These are phyloP conservation scores for Colletotrichum higginsianum DNA, from an alignment of 2,329 filamentous ascomycete species.

Conservation along the genomic window DNA sequence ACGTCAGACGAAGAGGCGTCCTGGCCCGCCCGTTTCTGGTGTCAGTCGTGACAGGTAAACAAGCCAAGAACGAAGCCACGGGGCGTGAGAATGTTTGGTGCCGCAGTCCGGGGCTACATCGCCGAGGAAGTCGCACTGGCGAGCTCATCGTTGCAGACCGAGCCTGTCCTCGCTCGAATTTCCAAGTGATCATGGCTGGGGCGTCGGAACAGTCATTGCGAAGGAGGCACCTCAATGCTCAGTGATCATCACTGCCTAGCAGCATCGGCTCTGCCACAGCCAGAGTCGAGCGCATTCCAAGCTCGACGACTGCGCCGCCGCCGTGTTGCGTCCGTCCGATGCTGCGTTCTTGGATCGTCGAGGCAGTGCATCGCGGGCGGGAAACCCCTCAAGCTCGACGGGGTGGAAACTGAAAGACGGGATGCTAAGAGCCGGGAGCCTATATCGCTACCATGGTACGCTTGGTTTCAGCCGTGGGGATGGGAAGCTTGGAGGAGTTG, in stretches of 20 bases:
- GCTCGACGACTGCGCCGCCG: slow-evolving; percentile 26
- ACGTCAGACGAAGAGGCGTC: slow-evolving; percentile 19
- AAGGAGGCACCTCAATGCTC: slow-evolving; percentile 13
- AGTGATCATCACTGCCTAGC: not conserved
- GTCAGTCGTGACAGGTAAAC: slow-evolving; percentile 24
- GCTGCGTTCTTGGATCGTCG: slow-evolving; percentile 26
- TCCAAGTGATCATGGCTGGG: slow-evolving; percentile 4
- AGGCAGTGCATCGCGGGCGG: slow-evolving; percentile 34
- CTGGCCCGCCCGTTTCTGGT: slow-evolving; percentile 14
- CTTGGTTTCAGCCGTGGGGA: slow-evolving; percentile 40
- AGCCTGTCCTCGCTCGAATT: slow-evolving; percentile 6
- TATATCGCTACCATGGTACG: slow-evolving; percentile 37
- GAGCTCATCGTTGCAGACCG: slow-evolving; percentile 7
- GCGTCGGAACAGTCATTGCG: slow-evolving; percentile 5
- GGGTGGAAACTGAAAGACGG: slow-evolving; percentile 13
- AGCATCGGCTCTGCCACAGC: slow-evolving; percentile 3
- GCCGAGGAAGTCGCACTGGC: not conserved
- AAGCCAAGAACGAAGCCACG: slow-evolving; percentile 18
- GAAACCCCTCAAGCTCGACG: slow-evolving; percentile 25
- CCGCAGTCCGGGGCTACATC: slow-evolving; percentile 13
- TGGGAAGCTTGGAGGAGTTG: slow-evolving; percentile 9
- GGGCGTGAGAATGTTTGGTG: slow-evolving; percentile 16
- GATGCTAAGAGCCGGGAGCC: slow-evolving; percentile 33
- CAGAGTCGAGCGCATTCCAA: slow-evolving; percentile 6
- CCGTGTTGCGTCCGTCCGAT: slow-evolving; percentile 24